Percentiles rank a stretch among this genome's conserved stretches.
Conservation (phyloP, 495 filamentous ascomycete genomes). For the Neurospora intermedia region DNA sequence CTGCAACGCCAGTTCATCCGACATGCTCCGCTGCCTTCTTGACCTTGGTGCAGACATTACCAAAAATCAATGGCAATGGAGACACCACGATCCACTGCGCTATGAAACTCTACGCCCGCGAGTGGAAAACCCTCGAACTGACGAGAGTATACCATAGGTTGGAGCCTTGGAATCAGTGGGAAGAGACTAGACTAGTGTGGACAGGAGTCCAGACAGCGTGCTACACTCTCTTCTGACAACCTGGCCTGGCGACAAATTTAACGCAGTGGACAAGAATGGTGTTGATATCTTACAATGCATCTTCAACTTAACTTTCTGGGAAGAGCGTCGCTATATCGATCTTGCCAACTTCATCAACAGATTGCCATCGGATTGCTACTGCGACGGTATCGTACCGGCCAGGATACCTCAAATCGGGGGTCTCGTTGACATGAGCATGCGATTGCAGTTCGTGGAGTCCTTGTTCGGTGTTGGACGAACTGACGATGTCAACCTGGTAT, state of each 20-base stretch:
- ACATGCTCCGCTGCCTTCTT: neutral
- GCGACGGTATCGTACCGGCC: neutral
- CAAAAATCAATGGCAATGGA: neutral
- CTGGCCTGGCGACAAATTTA: neutral
- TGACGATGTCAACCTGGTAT: neutral
- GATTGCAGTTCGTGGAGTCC: neutral
- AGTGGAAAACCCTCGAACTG: neutral
- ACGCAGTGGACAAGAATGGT: neutral
- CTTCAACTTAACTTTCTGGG: neutral
- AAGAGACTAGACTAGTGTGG: no score
- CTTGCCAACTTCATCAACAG: neutral
- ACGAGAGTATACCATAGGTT: neutral
- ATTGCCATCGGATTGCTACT: fast-evolving
- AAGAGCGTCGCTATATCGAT: neutral
- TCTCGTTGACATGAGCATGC: neutral
- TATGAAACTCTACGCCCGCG: neutral
- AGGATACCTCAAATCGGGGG: neutral
- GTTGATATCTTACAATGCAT: neutral
- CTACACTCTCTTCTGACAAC: neutral
- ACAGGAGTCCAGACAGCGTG: neutral
- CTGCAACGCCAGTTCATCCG: neutral
- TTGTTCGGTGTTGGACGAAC: neutral
- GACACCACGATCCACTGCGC: neutral
- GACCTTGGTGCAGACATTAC: neutral
- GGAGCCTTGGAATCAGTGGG: neutral